These are phyloP conservation scores for Oleoguttula mirabilis DNA, from an alignment of 495 filamentous ascomycete genomes.

Conservation along the genomic window DNA sequence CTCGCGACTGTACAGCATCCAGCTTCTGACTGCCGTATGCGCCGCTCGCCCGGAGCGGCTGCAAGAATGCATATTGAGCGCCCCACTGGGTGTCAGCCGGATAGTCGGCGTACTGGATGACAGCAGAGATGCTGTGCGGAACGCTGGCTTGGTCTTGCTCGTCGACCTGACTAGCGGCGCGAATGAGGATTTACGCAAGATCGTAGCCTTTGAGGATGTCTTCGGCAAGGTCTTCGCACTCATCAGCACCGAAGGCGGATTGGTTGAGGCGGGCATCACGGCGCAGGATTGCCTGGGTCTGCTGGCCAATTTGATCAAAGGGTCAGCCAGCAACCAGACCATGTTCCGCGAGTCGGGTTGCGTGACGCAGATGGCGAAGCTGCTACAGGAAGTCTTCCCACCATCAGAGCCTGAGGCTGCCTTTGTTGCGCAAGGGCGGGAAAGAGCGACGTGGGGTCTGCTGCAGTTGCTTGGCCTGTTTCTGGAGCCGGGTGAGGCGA, in stretches of 20 bases:
- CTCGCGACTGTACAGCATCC: conserved; percentile 81
- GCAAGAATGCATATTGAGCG: conserved; percentile 87
- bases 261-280: conserved; percentile 75
- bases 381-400: conserved; percentile 38
- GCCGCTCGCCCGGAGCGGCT: conserved; percentile 81
- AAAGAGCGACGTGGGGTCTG: conserved; percentile 86
- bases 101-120: conserved; percentile 78
- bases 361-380: conserved; percentile 55
- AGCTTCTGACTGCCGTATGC: conserved; percentile 77
- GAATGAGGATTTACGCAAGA: conserved; percentile 77
- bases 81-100: conserved; percentile 76
- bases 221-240: conserved; percentile 78
- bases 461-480: conserved; percentile 78
- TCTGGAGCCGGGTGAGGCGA: conserved; percentile 62
- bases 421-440: conserved; percentile 25
- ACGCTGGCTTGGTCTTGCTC: conserved; percentile 59
- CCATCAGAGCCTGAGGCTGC: conserved; percentile 7
- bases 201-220: conserved; percentile 87
- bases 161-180: conserved; percentile 52
- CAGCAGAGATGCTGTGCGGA: conserved; percentile 73
- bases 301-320: conserved; percentile 75
- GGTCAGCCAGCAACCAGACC: conserved; percentile 86
- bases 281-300: conserved; percentile 93
- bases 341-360: conserved; percentile 87
- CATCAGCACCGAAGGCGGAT: conserved; percentile 66